phyloP scores from a whole-genome alignment of 805 yeast genomes.

The Clavispora vitiphila region DNA sequence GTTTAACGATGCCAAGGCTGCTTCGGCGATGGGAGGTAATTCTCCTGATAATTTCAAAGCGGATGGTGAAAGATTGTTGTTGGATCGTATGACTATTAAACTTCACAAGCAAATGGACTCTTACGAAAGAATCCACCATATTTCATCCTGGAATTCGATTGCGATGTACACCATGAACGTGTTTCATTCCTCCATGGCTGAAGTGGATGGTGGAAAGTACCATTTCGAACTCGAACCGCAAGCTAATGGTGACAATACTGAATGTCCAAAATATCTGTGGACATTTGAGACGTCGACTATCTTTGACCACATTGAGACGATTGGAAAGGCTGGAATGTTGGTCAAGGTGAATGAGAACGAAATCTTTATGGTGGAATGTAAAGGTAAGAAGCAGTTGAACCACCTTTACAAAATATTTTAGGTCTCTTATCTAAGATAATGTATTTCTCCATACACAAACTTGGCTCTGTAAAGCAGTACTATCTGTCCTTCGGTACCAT shows the following conservation, averaged over 20 bases:
- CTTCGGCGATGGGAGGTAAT: not conserved
- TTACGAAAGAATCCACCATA: conserved; percentile 23
- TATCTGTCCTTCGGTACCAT: no score
- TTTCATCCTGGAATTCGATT: conserved; percentile 41
- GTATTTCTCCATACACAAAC: no score
- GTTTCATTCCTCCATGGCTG: conserved; percentile 17
- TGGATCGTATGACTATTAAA: conserved; percentile 31
- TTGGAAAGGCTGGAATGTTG: conserved; percentile 41
- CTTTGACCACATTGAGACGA: conserved; percentile 25
- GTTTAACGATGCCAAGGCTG: conserved; percentile 1
- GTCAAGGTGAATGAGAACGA: conserved; percentile 26
- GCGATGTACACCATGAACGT: conserved; percentile 35
- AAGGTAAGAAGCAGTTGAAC: conserved; percentile 37
- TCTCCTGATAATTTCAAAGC: conserved; percentile 1
- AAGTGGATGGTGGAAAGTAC: conserved; percentile 20
- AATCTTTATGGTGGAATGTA: conserved; percentile 40
- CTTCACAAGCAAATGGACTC: conserved; percentile 33
- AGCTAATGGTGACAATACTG: conserved; percentile 9
- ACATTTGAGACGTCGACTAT: conserved; percentile 26
- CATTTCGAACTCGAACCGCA: conserved; percentile 23
- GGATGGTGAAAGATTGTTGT: conserved; percentile 11
- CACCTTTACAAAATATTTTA: conserved; percentile 21
- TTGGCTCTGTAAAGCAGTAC: no score
- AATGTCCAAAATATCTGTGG: conserved; percentile 23
- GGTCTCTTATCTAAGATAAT: not conserved